These are phyloP conservation scores for Suillus variegatus DNA, from an alignment of 768 basidiomycete species.

Conservation along the genomic window DNA sequence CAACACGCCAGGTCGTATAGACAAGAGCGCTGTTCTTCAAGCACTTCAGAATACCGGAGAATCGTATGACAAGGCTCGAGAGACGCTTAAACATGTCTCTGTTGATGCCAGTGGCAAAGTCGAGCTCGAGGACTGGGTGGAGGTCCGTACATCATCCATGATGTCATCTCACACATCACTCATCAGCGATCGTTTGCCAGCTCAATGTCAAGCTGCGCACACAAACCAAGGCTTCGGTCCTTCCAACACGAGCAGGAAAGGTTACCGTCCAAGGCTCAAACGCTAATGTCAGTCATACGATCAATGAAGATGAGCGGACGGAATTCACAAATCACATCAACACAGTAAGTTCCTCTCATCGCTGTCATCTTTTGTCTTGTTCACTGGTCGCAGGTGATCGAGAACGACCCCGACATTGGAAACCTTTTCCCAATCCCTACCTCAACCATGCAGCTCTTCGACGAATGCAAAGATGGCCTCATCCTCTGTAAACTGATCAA, in stretches of 20 bases:
- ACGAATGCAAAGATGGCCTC: conserved; percentile 94
- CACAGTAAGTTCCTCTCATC: conserved; percentile 52
- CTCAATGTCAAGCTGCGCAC: conserved; percentile 79
- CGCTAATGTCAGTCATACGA: conserved; percentile 93
- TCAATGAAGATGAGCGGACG: conserved; percentile 93
- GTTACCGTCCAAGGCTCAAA: conserved; percentile 95
- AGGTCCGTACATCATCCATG: conserved; percentile 54
- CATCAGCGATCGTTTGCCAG: conserved; percentile 37
- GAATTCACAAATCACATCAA: conserved; percentile 99
- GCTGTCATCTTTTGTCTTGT: neutral
- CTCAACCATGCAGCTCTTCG: conserved; percentile 97
- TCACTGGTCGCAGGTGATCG: conserved; percentile 70
- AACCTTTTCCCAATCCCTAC: conserved; percentile 89
- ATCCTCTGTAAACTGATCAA: conserved; percentile 98
- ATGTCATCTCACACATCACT: conserved; percentile 22
- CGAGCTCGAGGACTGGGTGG: conserved; percentile 98
- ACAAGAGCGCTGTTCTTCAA: conserved; percentile 81
- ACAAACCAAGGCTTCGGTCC: conserved; percentile 44
- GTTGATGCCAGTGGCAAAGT: conserved; percentile 95
- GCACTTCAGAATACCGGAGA: conserved; percentile 78
- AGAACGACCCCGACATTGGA: conserved; percentile 85
- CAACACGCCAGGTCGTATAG: conserved; percentile 79
- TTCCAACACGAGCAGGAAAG: conserved; percentile 76
- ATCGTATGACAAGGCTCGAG: conserved; percentile 87
- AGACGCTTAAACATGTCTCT: conserved; percentile 90